Conservation (phyloP, 441 rosid genomes). For the Syzygium malaccense region DNA sequence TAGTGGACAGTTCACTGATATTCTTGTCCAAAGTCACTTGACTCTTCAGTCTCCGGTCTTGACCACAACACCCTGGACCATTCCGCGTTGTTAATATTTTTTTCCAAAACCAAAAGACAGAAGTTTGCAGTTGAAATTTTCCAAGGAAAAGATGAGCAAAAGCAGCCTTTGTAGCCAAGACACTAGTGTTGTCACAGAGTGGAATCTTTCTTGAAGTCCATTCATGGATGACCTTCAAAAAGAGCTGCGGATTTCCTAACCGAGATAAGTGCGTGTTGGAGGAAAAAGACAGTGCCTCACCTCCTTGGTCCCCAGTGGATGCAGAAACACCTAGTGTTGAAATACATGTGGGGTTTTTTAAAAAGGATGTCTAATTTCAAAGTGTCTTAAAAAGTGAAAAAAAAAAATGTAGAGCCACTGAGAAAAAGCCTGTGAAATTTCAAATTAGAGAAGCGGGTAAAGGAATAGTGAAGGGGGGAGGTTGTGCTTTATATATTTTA, state of each 20-base stretch:
- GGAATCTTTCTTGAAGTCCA: not conserved
- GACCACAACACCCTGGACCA: not conserved
- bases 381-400: not conserved
- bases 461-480: not conserved
- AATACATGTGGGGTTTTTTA: not conserved
- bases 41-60: not conserved
- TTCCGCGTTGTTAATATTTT: not conserved
- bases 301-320: not conserved
- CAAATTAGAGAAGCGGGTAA: not conserved
- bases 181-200: not conserved
- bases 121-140: too few species aligned
- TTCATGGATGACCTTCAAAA: not conserved
- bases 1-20: not conserved
- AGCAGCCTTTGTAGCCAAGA: not conserved
- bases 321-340: not conserved
- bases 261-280: not conserved
- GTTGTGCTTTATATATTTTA: rapidly evolving
- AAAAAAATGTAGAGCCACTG: not conserved
- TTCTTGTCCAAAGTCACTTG: not conserved
- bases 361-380: not conserved
- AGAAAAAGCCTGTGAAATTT: not conserved
- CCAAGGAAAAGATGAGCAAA: not conserved
- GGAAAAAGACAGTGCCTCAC: not conserved
- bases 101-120: rapidly evolving
- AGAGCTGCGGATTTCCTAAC: not conserved